Evolutionary conservation across 106 monocot genomes (phyloP).

Genomic region (Hemerocallis citrina): DNA sequence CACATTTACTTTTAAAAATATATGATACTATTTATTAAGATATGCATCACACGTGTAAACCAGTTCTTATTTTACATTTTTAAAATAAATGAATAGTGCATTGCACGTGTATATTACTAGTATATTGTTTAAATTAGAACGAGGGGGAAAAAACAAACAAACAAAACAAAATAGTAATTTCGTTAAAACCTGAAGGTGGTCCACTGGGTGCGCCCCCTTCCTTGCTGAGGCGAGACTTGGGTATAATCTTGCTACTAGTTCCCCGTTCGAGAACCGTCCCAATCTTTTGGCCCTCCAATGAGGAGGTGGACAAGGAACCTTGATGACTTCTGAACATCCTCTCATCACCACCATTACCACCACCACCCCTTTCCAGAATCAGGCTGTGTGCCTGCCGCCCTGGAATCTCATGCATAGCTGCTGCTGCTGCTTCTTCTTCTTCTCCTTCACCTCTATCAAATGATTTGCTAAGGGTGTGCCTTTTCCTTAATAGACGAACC

Average conservation of each 20-base stretch:
- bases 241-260: background rate
- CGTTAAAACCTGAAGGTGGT: too few relatives aligned
- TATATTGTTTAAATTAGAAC: too few relatives aligned
- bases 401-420: constrained; percentile 6
- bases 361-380: constrained; percentile 5
- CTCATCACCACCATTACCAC: background rate
- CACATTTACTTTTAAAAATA: too few relatives aligned
- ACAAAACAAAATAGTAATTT: too few relatives aligned
- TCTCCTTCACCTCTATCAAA: background rate
- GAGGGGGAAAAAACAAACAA: too few relatives aligned
- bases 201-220: constrained; percentile 3
- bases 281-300: constrained; percentile 20
- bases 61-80: too few relatives aligned
- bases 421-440: background rate
- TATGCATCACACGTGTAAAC: too few relatives aligned
- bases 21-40: too few relatives aligned
- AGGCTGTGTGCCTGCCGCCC: constrained; percentile 26
- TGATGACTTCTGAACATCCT: constrained; percentile 23
- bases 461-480: constrained; percentile 22
- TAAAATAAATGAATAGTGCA: too few relatives aligned
- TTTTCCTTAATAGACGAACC: constrained; percentile 21
- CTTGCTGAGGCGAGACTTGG: constrained; percentile 23
- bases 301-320: constrained; percentile 4
- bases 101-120: too few relatives aligned
- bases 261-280: constrained; percentile 27